phyloP scores from a whole-genome alignment of 768 basidiomycete genomes.

The Naganishia randhawae region DNA sequence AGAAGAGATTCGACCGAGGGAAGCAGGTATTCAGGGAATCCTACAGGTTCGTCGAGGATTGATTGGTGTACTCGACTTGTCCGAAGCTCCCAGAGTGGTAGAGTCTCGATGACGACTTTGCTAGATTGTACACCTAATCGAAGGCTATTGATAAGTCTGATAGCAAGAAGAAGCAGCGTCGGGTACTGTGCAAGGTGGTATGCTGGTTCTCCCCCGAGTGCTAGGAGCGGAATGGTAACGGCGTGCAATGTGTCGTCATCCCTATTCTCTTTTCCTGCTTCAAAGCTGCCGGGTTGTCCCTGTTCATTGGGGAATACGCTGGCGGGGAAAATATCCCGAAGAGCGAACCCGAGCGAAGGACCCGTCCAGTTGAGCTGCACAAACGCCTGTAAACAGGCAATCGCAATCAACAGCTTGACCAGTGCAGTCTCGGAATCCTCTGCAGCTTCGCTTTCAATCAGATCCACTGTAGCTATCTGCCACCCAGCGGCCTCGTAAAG shows the following conservation, averaged over 20 bases:
- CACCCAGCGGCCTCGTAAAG: constrained; percentile 10
- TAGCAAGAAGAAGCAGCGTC: constrained; percentile 69
- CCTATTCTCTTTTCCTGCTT: constrained; percentile 31
- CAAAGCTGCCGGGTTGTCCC: neutral
- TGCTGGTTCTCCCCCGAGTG: constrained; percentile 84
- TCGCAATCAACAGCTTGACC: constrained; percentile 61
- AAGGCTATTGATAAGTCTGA: constrained; percentile 61
- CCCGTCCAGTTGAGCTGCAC: constrained; percentile 96
- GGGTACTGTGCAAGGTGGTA: constrained; percentile 79
- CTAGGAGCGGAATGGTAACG: constrained; percentile 69
- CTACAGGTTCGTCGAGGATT: constrained; percentile 76
- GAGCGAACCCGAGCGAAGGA: constrained; percentile 67
- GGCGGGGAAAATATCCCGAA: constrained; percentile 40
- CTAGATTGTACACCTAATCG: neutral
- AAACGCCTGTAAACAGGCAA: constrained; percentile 83
- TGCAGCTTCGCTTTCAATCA: neutral
- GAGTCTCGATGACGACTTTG: constrained; percentile 58
- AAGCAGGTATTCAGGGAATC: constrained; percentile 54
- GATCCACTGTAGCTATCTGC: neutral
- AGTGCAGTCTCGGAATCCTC: constrained; percentile 54
- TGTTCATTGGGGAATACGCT: neutral
- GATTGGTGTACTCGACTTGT: constrained; percentile 64
- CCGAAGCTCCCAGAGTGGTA: constrained; percentile 81
- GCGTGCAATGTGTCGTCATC: constrained; percentile 58
- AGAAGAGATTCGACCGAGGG: constrained; percentile 38